phyloP scores from a whole-genome alignment of 1,284 basidiomycete species.

The Melampsora occidentalis region DNA sequence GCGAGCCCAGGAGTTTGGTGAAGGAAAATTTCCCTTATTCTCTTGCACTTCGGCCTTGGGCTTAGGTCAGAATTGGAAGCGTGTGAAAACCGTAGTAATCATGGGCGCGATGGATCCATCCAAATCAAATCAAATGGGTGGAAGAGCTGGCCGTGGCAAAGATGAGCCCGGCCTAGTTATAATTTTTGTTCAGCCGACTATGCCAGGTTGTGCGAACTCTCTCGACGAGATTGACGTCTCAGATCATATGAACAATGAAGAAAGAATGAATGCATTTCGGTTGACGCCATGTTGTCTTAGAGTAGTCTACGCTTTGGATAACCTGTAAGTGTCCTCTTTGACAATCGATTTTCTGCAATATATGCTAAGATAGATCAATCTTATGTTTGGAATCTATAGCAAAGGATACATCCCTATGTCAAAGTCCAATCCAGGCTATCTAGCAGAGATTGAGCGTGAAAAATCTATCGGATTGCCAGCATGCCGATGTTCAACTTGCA shows the following conservation, averaged over 20 bases:
- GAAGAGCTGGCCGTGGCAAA: not conserved
- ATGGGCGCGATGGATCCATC: not conserved
- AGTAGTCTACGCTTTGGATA: too few species aligned
- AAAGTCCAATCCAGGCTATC: too few species aligned
- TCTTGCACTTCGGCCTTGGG: constrained; percentile 15
- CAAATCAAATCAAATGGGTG: not conserved
- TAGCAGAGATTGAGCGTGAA: too few species aligned
- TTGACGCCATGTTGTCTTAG: constrained; percentile 1
- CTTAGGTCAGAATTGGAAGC: constrained; percentile 20
- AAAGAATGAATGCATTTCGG: constrained; percentile 1
- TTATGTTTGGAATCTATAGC: too few species aligned
- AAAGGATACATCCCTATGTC: too few species aligned
- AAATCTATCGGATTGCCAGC: too few species aligned
- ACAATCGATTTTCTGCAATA: too few species aligned
- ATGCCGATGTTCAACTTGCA: too few species aligned
- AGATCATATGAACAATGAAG: not conserved
- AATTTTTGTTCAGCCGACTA: not conserved
- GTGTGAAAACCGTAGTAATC: constrained; percentile 6
- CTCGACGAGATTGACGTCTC: too few species aligned
- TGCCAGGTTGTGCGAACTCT: too few species aligned
- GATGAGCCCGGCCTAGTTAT: not conserved
- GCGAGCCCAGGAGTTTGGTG: not conserved
- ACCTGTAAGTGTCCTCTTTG: too few species aligned
- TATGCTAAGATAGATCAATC: too few species aligned
- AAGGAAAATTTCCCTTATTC: not conserved